These are phyloP conservation scores for Exophiala viscosa DNA, from an alignment of 2,329 filamentous ascomycete species.

Conservation along the genomic window DNA sequence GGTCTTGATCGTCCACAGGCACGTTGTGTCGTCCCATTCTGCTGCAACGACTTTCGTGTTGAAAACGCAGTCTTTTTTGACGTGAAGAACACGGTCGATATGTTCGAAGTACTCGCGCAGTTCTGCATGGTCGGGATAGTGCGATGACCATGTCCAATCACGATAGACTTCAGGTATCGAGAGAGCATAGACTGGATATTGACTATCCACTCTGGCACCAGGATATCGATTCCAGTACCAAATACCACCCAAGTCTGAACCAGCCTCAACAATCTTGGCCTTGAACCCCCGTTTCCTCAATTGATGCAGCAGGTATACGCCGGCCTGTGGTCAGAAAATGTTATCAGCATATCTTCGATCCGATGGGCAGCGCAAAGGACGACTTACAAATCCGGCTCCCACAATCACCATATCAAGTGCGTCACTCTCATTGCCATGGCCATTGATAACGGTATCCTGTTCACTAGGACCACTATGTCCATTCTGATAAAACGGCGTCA, in stretches of 20 bases:
- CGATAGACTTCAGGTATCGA: conserved; percentile 48
- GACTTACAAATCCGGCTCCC: conserved; percentile 27
- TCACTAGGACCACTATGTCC: conserved; percentile 40
- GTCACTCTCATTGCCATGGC: neutral
- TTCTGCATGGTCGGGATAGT: conserved; percentile 19
- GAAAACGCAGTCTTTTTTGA: conserved; percentile 38
- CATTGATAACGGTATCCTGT: neutral
- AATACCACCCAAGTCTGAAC: conserved; percentile 11
- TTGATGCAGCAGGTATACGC: conserved; percentile 51
- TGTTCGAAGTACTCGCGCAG: conserved; percentile 17
- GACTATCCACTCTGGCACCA: conserved; percentile 46
- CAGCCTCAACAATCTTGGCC: conserved; percentile 40
- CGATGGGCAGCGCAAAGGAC: too few species aligned
- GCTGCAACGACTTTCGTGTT: conserved; percentile 37
- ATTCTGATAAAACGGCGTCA: neutral
- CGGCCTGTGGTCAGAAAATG: conserved; percentile 27
- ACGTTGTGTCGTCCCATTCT: conserved; percentile 34
- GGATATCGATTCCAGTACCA: conserved; percentile 32
- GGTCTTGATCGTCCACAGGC: conserved; percentile 43
- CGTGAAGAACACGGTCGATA: conserved; percentile 12
- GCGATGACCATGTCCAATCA: conserved; percentile 22
- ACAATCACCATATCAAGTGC: conserved; percentile 22
- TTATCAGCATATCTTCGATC: too few species aligned
- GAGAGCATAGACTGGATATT: conserved; percentile 51
- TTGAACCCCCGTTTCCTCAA: conserved; percentile 50